Evolutionary conservation across 768 basidiomycete genomes (phyloP).

Genomic region (Termitomyces sp.): DNA sequence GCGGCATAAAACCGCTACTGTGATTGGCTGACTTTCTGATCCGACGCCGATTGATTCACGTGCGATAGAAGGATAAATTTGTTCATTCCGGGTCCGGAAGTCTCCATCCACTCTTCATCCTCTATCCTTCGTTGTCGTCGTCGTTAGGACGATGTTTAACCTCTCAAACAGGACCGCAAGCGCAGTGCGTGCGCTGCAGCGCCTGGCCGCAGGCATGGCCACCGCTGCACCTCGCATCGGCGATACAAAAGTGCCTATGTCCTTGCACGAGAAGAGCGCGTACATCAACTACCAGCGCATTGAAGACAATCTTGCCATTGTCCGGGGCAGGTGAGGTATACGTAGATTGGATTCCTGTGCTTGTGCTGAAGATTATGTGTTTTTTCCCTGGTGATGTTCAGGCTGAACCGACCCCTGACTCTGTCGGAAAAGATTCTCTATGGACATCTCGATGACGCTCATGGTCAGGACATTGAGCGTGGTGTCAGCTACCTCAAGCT

Average conservation of each 20-base stretch:
- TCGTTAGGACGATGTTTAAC: constrained; percentile 56
- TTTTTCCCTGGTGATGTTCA: constrained; percentile 22
- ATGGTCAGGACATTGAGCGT: constrained; percentile 84
- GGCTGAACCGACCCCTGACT: constrained; percentile 86
- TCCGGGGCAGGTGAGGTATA: constrained; percentile 65
- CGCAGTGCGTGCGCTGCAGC: constrained; percentile 48
- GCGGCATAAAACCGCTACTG: constrained; percentile 17
- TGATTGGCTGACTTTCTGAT: constrained; percentile 27
- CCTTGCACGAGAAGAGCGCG: constrained; percentile 72
- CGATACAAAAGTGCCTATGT: constrained; percentile 88
- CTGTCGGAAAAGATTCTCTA: constrained; percentile 97
- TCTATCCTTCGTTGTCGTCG: constrained; percentile 20
- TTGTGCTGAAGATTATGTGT: not conserved
- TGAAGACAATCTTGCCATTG: constrained; percentile 90
- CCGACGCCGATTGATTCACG: constrained; percentile 29
- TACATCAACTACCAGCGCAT: constrained; percentile 97
- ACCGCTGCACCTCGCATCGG: constrained; percentile 78
- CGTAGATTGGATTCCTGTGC: not conserved
- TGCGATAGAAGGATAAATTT: constrained; percentile 35
- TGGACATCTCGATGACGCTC: constrained; percentile 95
- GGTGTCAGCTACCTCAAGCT: constrained; percentile 96
- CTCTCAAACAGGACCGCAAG: constrained; percentile 48
- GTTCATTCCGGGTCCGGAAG: constrained; percentile 29
- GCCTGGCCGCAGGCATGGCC: constrained; percentile 68
- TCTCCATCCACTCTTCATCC: constrained; percentile 22